Evolutionary conservation across 805 yeast species (phyloP).

Genomic region (Candida khao-thaluensis): DNA sequence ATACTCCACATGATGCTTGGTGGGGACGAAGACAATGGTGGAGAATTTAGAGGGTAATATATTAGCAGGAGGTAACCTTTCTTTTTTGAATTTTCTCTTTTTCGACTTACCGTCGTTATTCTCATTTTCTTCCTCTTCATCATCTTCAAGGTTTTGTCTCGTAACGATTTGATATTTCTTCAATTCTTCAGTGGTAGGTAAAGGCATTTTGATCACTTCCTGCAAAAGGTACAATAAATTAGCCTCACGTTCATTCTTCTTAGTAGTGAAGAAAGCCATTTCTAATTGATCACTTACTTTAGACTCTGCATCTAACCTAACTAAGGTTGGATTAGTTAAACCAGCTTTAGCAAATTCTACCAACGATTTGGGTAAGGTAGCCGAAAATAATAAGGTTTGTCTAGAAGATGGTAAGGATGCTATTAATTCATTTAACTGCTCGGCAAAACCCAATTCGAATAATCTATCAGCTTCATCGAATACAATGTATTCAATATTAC

Average conservation of each 20-base stretch:
- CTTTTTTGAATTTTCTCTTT: conserved; percentile 46
- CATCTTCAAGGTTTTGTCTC: conserved; percentile 52
- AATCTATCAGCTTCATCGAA: conserved; percentile 97
- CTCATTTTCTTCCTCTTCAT: conserved; percentile 39
- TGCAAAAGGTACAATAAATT: conserved; percentile 74
- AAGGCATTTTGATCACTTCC: conserved; percentile 80
- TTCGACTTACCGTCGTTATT: conserved; percentile 31
- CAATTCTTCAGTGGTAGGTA: conserved; percentile 69
- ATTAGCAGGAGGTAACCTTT: conserved; percentile 72
- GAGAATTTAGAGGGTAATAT: conserved; percentile 82
- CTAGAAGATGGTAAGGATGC: conserved; percentile 79
- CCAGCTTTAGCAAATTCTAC: conserved; percentile 99
- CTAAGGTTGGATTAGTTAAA: conserved; percentile 84
- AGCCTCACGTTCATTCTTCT: conserved; percentile 86
- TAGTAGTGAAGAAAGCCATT: conserved; percentile 81
- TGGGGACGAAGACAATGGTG: conserved; percentile 92
- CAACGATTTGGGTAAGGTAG: conserved; percentile 87
- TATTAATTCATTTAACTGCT: conserved; percentile 84
- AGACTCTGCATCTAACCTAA: conserved; percentile 88
- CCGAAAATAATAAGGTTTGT: conserved; percentile 89
- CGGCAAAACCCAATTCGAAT: conserved; percentile 95
- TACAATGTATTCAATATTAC: conserved; percentile 82
- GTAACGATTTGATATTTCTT: conserved; percentile 50
- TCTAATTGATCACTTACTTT: conserved; percentile 88
- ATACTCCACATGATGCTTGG: conserved; percentile 97